phyloP scores from a whole-genome alignment of 2,329 filamentous ascomycete genomes.

The Scortechinia acanthostroma region DNA sequence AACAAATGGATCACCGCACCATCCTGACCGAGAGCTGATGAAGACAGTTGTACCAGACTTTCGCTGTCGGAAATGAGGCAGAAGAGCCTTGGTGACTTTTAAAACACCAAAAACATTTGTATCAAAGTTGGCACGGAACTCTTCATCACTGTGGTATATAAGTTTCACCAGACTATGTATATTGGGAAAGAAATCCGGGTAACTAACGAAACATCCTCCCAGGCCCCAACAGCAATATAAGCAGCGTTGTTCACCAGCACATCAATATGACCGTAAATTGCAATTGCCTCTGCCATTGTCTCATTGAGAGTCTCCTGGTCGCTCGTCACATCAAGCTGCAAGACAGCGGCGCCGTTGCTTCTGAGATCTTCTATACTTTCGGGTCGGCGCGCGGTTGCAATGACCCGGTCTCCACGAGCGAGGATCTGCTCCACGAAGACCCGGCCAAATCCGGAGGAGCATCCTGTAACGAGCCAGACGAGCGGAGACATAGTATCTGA shows the following conservation, averaged over 20 bases:
- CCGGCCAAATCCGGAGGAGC: background rate
- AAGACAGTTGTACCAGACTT: slow-evolving; percentile 22
- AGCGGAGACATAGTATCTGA: too few species aligned
- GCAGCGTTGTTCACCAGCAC: background rate
- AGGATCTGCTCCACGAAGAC: background rate
- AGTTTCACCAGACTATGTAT: too few species aligned
- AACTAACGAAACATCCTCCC: too few species aligned
- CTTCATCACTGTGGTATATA: too few species aligned
- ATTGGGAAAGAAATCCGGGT: too few species aligned
- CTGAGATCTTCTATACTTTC: too few species aligned
- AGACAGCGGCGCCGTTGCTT: too few species aligned
- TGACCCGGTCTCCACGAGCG: background rate
- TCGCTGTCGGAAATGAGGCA: slow-evolving; percentile 22
- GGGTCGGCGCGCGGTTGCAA: background rate
- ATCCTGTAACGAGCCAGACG: background rate
- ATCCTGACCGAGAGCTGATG: slow-evolving; percentile 20
- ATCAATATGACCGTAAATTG: background rate
- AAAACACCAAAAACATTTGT: slow-evolving; percentile 26
- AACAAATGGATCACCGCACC: slow-evolving; percentile 12
- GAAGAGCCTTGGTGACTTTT: slow-evolving; percentile 20
- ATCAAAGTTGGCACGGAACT: too few species aligned
- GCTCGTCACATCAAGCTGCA: too few species aligned
- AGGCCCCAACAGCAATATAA: background rate
- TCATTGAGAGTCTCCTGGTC: too few species aligned
- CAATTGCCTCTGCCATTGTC: too few species aligned